phyloP scores from a whole-genome alignment of 257 asterid genomes.

The Linderniella brevidens region DNA sequence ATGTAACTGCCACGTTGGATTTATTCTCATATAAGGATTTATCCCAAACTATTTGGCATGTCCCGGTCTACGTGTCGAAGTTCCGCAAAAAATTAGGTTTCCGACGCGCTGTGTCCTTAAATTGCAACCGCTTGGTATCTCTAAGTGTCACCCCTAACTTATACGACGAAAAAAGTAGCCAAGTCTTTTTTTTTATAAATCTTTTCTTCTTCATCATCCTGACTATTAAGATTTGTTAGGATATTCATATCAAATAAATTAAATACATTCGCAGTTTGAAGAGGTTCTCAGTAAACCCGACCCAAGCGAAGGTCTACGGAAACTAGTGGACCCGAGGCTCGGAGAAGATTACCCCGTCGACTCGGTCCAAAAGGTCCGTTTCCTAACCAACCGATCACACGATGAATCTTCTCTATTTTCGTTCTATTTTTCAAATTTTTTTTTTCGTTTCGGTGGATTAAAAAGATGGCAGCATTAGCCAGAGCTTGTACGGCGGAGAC shows the following conservation, averaged over 20 bases:
- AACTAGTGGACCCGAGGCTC: slow-evolving; percentile 59
- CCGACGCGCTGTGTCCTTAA: too few species aligned
- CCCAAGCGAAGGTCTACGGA: slow-evolving; percentile 30
- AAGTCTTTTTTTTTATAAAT: background rate
- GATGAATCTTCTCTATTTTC: too few species aligned
- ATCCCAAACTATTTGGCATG: too few species aligned
- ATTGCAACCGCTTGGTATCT: too few species aligned
- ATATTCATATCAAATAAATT: slow-evolving; percentile 2
- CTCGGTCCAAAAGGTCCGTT: slow-evolving; percentile 47
- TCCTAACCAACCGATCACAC: too few species aligned
- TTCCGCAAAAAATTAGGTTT: too few species aligned
- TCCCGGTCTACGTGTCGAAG: too few species aligned
- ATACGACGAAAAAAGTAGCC: too few species aligned
- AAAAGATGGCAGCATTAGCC: slow-evolving; percentile 71
- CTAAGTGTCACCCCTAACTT: too few species aligned
- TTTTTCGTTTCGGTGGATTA: background rate
- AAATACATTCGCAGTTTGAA: slow-evolving; percentile 37
- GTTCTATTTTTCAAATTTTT: background rate
- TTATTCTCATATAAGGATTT: too few species aligned
- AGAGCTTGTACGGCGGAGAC: slow-evolving; percentile 77
- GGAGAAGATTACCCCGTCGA: slow-evolving; percentile 62
- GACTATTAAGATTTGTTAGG: background rate
- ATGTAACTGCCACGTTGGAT: too few species aligned
- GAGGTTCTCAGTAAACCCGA: slow-evolving; percentile 56
- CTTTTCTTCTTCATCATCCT: background rate